Base-by-base conservation (phyloP, 371 early-diverging fungal species). In the Dichotomocladium elegans region DNA sequence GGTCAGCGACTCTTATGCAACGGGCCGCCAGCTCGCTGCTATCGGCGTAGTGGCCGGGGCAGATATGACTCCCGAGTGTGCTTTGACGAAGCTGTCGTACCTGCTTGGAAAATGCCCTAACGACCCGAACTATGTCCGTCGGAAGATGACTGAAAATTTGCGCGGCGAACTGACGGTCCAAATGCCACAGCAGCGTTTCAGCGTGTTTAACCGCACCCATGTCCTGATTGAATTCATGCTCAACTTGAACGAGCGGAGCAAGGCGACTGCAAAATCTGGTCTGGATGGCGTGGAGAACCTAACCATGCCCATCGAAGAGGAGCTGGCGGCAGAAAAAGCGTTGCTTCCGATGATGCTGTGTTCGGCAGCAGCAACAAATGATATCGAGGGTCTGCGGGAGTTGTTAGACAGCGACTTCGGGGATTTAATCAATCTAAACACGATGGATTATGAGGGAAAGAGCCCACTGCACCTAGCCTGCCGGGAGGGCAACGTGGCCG, bases 1-100 rank as follows among this genome's bases (percentile, higher is more conserved):
- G 17, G 98, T 98, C 5, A 87, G 91, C 0, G 94, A 94, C 62
- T 61, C 86, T 2, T 98, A 98, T 60, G 94, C 91, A 8, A 94
- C 96, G 0, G 95, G 95, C 8, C 88, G 90, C 40, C 93, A 92
- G 7, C 64, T 98, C 4, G 63, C 85, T 12, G 71, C 78, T 25
- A 82, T 91, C 21, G 91, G 94, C 29, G 94, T 97, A 1, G 89
- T 97, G 4, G 91, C 99, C 1, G 99, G 99, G 14, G 81, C 88
- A n/a, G 98, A 97, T 63, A 94, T 97, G 96, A 97, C 98, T 1
- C 89, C 96, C 6, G 98, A 97, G 74, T 95, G 95, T 58, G 98
- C 98, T 0, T 66, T 96, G 11, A 92, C 96, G 10, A 98, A 98
- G 62, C 83, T 98, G 4, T 88, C 93, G 15, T 98, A 96, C 60